A percentile compares a stretch with the other conserved stretches of the same genome.
Evolutionary conservation across 2,329 filamentous ascomycete genomes (phyloP).

Genomic region (Ceratocystis diversiconidia): DNA sequence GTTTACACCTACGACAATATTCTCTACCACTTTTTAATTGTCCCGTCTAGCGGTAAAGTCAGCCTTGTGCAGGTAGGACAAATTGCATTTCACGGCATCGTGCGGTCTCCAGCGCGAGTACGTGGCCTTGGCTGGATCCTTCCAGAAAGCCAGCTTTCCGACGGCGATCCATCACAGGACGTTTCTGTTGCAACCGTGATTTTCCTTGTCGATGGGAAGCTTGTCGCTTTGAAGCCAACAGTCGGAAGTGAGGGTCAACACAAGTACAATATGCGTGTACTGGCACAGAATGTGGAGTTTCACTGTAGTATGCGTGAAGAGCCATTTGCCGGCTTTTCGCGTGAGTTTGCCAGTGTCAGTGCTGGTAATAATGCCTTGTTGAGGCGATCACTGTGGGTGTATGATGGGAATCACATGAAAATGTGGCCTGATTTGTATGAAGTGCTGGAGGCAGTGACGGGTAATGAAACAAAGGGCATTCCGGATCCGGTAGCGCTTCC

Average conservation of each 20-base stretch:
- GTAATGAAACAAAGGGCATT: constrained; percentile 53
- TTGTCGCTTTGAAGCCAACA: constrained; percentile 81
- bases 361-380: constrained; percentile 28
- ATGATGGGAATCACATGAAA: constrained; percentile 74
- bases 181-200: constrained; percentile 86
- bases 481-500: constrained; percentile 62
- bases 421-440: constrained; percentile 83
- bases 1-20: constrained; percentile 97
- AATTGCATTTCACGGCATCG: constrained; percentile 93
- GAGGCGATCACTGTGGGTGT: constrained; percentile 84
- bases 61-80: constrained; percentile 87
- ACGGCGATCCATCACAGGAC: constrained; percentile 90
- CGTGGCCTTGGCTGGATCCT: constrained; percentile 91
- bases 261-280: constrained; percentile 96
- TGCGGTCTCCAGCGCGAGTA: constrained; percentile 81
- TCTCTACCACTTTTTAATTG: constrained; percentile 87
- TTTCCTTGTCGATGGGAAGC: constrained; percentile 93
- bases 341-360: neutral
- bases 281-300: constrained; percentile 92
- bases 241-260: constrained; percentile 67
- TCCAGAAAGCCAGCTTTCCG: constrained; percentile 73
- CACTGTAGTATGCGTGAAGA: constrained; percentile 88
- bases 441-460: constrained; percentile 56
- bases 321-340: constrained; percentile 28
- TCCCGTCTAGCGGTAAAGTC: constrained; percentile 51